phyloP scores from a whole-genome alignment of 192 early-diverging fungal genomes.

The Rhizoclosmatium globosum region DNA sequence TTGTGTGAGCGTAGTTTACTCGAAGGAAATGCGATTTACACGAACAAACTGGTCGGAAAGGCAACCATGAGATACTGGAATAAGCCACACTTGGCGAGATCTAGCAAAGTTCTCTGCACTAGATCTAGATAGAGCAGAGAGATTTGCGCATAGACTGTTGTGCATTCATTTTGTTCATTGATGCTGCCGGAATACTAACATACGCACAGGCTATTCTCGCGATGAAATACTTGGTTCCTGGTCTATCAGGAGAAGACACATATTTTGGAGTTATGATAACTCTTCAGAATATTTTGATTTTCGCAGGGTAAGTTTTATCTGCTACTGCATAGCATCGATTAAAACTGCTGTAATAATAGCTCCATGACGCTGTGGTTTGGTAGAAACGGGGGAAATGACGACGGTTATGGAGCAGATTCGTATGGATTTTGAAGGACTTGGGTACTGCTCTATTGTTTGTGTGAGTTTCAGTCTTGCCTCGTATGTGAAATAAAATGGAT shows the following conservation, averaged over 20 bases:
- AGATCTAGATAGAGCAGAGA: too few relatives aligned
- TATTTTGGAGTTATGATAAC: slow-evolving; percentile 53
- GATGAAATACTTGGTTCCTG: slow-evolving; percentile 59
- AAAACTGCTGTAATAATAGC: slow-evolving; percentile 15
- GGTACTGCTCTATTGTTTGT: too few relatives aligned
- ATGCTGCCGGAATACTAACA: too few relatives aligned
- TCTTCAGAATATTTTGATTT: slow-evolving; percentile 59
- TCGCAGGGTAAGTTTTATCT: slow-evolving; percentile 51
- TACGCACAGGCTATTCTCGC: slow-evolving; percentile 54
- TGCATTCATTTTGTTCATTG: neutral
- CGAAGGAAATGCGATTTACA: too few relatives aligned
- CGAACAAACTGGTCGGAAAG: too few relatives aligned
- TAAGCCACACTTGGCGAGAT: too few relatives aligned
- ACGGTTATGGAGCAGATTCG: slow-evolving; percentile 14
- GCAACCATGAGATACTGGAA: too few relatives aligned
- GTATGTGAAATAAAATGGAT: too few relatives aligned
- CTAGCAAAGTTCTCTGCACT: too few relatives aligned
- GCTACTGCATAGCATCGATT: neutral
- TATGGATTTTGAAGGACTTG: slow-evolving; percentile 1
- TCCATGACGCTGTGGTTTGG: slow-evolving; percentile 64
- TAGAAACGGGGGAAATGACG: slow-evolving; percentile 45
- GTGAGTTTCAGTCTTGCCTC: too few relatives aligned
- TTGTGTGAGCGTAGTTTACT: too few relatives aligned
- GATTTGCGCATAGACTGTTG: too few relatives aligned
- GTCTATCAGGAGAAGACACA: slow-evolving; percentile 48